Conservation (phyloP, 2,329 filamentous ascomycete genomes). For the Aspergillus viridinutans region DNA sequence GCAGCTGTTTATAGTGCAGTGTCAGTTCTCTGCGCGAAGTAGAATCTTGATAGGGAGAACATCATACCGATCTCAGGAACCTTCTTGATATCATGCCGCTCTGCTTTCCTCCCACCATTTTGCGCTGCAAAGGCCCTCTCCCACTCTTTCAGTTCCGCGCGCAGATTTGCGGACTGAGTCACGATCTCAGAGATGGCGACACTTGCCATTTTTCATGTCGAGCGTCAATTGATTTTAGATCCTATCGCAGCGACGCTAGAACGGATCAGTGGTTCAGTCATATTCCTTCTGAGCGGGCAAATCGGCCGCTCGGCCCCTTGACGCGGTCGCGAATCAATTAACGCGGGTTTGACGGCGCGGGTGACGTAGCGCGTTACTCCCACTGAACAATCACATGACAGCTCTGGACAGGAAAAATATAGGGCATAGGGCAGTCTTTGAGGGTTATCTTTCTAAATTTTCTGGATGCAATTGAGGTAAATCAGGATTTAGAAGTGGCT, state of each 20-base stretch:
- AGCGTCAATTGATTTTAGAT: neutral
- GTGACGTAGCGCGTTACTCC: constrained; percentile 22
- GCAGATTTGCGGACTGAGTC: constrained; percentile 30
- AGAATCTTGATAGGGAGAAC: too few relatives aligned
- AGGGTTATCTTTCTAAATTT: neutral
- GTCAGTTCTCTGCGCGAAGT: neutral
- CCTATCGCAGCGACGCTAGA: neutral
- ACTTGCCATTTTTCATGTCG: constrained; percentile 26
- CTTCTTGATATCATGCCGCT: constrained; percentile 46
- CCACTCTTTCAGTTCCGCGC: constrained; percentile 45
- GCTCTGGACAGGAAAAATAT: neutral
- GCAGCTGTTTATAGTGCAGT: constrained; percentile 26
- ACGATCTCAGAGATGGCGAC: constrained; percentile 21
- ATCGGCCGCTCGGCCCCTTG: constrained; percentile 6
- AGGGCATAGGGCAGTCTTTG: neutral
- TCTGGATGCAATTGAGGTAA: neutral
- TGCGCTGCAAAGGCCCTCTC: constrained; percentile 42
- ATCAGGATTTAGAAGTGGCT: neutral
- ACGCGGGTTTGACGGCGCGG: constrained; percentile 16
- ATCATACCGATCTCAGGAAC: constrained; percentile 40
- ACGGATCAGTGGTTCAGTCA: neutral
- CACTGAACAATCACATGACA: neutral
- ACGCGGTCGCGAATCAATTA: constrained; percentile 28
- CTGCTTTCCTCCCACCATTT: constrained; percentile 43
- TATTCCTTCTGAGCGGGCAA: neutral